A percentile compares a stretch with the other conserved stretches of the same genome.
phyloP scores from a whole-genome alignment of 345 rosid genomes.

The Fremontodendron californicum region DNA sequence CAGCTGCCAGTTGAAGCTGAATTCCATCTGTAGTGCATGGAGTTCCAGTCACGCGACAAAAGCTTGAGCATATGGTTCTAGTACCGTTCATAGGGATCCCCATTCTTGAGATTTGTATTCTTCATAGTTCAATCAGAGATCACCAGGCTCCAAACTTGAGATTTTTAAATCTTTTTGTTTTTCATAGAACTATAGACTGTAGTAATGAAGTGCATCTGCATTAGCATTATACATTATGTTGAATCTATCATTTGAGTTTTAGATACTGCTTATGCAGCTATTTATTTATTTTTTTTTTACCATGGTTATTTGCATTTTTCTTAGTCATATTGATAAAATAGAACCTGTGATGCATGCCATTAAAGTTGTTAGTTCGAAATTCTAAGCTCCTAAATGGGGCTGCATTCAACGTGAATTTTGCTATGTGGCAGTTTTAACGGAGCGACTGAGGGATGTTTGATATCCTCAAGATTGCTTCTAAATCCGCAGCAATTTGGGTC shows the following conservation, averaged over 20 bases:
- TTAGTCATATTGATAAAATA: neutral
- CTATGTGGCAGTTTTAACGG: neutral
- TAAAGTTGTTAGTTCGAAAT: neutral
- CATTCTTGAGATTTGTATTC: neutral
- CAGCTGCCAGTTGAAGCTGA: constrained; percentile 38
- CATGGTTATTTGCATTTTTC: neutral
- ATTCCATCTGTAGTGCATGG: neutral
- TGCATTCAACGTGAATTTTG: neutral
- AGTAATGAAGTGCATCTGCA: neutral
- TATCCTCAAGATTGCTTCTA: neutral
- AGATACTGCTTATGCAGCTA: too few relatives aligned
- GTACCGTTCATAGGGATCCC: neutral
- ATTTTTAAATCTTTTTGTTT: neutral
- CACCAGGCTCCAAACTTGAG: neutral
- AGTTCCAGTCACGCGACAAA: neutral
- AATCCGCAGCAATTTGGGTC: neutral
- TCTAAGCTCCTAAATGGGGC: neutral
- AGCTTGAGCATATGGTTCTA: neutral
- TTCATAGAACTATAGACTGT: neutral
- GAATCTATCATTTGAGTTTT: neutral
- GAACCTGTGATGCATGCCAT: neutral
- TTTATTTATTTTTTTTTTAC: too few relatives aligned
- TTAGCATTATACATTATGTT: neutral
- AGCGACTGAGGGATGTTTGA: neutral
- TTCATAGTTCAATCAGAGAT: neutral